These are phyloP conservation scores for Claviceps pazoutovae DNA, from an alignment of 2,329 filamentous ascomycete genomes.

Conservation along the genomic window DNA sequence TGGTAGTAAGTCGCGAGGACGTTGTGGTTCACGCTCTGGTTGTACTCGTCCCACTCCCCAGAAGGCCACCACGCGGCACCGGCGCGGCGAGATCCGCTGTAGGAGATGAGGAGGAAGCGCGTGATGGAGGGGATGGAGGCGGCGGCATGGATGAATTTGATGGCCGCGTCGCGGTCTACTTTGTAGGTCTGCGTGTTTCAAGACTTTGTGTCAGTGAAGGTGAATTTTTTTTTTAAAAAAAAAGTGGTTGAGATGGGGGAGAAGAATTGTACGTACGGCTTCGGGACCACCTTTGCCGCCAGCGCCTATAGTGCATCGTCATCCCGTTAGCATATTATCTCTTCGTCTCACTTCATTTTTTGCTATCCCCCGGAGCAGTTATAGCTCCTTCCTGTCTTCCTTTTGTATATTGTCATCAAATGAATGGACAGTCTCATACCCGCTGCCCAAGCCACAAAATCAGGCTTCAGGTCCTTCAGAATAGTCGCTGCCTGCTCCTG, in stretches of 20 bases:
- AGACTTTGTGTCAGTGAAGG: background rate
- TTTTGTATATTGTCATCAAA: background rate
- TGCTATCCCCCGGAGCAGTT: too few species aligned
- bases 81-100: conserved; percentile 37
- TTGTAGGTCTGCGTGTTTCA: conserved; percentile 30
- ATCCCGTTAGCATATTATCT: background rate
- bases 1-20: conserved; percentile 39
- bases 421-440: conserved; percentile 27
- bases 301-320: conserved; percentile 27
- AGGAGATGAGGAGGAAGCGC: conserved; percentile 52
- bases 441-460: conserved; percentile 57
- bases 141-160: conserved; percentile 46
- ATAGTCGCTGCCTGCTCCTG: conserved; percentile 48
- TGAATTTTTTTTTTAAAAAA: background rate
- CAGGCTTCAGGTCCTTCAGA: conserved; percentile 44
- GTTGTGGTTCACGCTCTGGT: conserved; percentile 24
- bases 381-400: background rate
- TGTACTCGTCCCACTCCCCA: conserved; percentile 32
- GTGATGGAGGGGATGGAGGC: conserved; percentile 38
- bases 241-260: background rate
- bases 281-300: conserved; percentile 45
- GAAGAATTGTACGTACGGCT: conserved; percentile 18
- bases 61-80: conserved; percentile 43
- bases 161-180: conserved; percentile 50
- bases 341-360: background rate